Evolutionary conservation across 2,329 filamentous ascomycete species (phyloP).

Genomic region (Venturia nashicola): DNA sequence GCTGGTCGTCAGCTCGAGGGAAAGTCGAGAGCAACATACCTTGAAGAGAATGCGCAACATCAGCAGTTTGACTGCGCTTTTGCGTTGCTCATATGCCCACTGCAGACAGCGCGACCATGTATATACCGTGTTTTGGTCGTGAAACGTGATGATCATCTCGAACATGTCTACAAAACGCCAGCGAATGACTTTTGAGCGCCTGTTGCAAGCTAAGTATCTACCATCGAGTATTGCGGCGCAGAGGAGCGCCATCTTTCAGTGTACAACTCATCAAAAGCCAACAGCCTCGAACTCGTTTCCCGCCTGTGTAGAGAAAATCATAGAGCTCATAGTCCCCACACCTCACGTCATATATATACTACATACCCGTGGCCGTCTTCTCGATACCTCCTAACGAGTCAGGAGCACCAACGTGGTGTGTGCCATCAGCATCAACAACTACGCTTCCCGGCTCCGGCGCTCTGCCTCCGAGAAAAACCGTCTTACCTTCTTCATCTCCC

Average conservation of each 20-base stretch:
- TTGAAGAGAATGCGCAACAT: too few species aligned
- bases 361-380: neutral
- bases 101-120: neutral
- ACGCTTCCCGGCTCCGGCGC: conserved; percentile 21
- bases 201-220: neutral
- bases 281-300: neutral
- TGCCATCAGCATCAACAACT: conserved; percentile 14
- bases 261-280: neutral
- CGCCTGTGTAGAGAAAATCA: neutral
- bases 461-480: conserved; percentile 18
- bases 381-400: neutral
- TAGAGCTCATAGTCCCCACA: neutral
- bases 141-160: neutral
- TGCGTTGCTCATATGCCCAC: neutral
- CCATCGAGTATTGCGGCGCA: neutral
- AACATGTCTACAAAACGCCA: neutral
- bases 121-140: neutral
- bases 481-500: conserved; percentile 18
- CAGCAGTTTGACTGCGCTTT: too few species aligned
- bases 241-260: neutral
- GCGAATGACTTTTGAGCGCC: neutral
- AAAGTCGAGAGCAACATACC: too few species aligned
- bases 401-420: conserved; percentile 1
- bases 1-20: too few species aligned
- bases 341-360: neutral